phyloP scores from a whole-genome alignment of 768 basidiomycete genomes.

The Naganishia randhawae region DNA sequence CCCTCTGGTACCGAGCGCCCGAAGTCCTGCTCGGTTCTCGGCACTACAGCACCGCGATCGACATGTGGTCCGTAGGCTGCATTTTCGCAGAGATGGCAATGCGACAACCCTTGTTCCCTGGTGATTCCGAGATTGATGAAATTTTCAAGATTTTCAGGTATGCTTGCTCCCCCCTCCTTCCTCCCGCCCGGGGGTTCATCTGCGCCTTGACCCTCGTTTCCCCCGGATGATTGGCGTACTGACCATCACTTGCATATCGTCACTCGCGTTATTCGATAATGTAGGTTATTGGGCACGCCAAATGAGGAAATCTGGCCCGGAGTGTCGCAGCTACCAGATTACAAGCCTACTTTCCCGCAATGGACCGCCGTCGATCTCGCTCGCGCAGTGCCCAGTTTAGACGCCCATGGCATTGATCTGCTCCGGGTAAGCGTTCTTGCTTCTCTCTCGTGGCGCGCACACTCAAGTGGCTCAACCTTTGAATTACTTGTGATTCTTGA shows the following conservation, averaged over 20 bases:
- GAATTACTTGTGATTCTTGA: too few relatives aligned
- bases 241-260: background rate
- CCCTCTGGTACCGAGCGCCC: constrained; percentile 97
- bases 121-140: constrained; percentile 99
- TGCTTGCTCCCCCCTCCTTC: constrained; percentile 41
- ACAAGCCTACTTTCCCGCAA: constrained; percentile 93
- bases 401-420: constrained; percentile 73
- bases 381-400: constrained; percentile 65
- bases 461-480: too few relatives aligned
- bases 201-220: too few relatives aligned
- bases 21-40: constrained; percentile 93
- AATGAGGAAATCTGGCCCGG: constrained; percentile 89
- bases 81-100: constrained; percentile 99
- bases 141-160: constrained; percentile 99
- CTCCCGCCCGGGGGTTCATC: too few relatives aligned
- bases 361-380: constrained; percentile 76
- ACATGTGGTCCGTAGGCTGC: constrained; percentile 99
- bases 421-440: constrained; percentile 58
- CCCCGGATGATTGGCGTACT: background rate
- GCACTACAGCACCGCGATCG: constrained; percentile 94
- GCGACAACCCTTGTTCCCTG: constrained; percentile 87
- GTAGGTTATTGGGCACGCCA: constrained; percentile 88
- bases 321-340: constrained; percentile 80
- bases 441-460: constrained; percentile 5
- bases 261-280: constrained; percentile 12